These are phyloP conservation scores for Osmanthus fragrans DNA, from an alignment of 257 asterid genomes.

Conservation along the genomic window DNA sequence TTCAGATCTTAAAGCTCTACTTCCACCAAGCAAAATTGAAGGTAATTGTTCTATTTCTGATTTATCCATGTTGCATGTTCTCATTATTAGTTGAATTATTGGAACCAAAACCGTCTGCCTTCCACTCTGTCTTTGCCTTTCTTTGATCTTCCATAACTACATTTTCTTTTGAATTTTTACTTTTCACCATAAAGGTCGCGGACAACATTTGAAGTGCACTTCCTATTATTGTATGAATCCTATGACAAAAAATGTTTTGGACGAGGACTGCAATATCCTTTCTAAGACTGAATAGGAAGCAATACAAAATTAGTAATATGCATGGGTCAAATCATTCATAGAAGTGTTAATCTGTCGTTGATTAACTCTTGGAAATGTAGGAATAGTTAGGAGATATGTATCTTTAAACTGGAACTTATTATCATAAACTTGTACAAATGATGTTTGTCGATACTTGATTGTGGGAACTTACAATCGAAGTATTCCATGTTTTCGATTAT, in stretches of 20 bases:
- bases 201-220: neutral
- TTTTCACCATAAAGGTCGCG: neutral
- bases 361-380: neutral
- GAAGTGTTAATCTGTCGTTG: neutral
- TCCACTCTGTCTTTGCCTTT: neutral
- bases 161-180: neutral
- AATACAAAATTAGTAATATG: neutral
- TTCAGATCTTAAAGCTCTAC: constrained; percentile 42
- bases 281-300: neutral
- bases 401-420: neutral
- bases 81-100: neutral
- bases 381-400: neutral
- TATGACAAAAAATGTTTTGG: neutral
- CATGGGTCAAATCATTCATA: neutral
- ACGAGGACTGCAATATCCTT: neutral
- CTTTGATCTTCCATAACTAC: neutral
- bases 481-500: neutral
- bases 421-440: neutral
- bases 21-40: constrained; percentile 71
- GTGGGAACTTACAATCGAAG: neutral
- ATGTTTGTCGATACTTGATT: neutral
- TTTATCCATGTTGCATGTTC: neutral
- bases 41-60: constrained; percentile 38
- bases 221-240: neutral
- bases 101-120: neutral